Base-by-base conservation (phyloP, 768 basidiomycete species). In the Melanogaster broomeanus region DNA sequence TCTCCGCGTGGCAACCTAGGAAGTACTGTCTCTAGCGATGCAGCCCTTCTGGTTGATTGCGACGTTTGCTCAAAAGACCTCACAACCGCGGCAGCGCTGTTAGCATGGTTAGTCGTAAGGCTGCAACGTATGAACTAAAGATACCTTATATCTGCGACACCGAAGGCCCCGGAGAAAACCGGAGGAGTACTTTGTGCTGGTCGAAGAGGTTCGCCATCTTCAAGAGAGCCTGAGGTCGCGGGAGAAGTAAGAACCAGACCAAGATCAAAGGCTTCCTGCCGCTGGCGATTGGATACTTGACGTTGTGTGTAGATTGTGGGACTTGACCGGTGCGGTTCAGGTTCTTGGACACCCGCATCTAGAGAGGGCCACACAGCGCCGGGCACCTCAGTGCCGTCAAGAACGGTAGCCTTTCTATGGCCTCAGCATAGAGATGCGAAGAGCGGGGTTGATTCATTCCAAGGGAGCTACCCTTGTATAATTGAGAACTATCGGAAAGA, bases 401-500 rank as follows among this genome's bases (percentile, higher is more conserved):
- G 7, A 6, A 37, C 35, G n/a, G 35, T n/a, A 6, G n/a, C 35
- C 35, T 37, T 31, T 12, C 31, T 12, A 5, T 31, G 31, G 15
- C 31, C 12, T 15, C 31, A 13, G 15, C 10, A n/a, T n/a, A n/a
- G n/a, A n/a, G 52, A 27, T 42, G 39, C 2, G 51, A 52, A 5
- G 56, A 48, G 10, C 24, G 58, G 43, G 0, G 49, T 13, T 41
- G 5, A 28, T 30, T 35, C 12, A 42, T 34, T 22, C 44, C 49
- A 31, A 54, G 45, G 16, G 12, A 11, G 40, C 49, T 6, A 3
- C 7, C 10, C 6, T 18, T 27, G 30, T 46, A 37, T 24, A 38
- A 47, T 8, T 31, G 59, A 24, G 24, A 52, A 48, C 46, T 39
- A 13, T 47, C 37, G 13, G 33, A 30, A 37, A 63, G 41, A 6